phyloP scores from a whole-genome alignment of 495 filamentous ascomycete species.

The Neurospora sublineolata region DNA sequence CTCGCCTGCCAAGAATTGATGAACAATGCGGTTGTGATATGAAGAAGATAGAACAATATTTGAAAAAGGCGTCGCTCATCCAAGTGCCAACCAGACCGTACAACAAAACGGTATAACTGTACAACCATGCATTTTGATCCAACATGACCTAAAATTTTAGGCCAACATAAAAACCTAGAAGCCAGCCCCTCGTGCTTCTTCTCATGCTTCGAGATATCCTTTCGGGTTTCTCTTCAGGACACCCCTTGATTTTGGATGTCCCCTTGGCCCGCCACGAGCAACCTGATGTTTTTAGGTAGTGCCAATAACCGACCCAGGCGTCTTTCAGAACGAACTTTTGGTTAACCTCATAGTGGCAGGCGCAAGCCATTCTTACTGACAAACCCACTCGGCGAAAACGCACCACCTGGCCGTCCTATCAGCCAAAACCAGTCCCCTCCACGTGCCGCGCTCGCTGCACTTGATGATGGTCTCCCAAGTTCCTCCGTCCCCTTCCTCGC shows the following conservation, averaged over 20 bases:
- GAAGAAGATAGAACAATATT: not conserved
- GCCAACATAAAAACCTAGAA: not conserved
- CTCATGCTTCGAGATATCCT: not conserved
- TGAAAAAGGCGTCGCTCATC: not conserved
- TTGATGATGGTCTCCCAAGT: slow-evolving; percentile 98
- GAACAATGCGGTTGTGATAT: not conserved
- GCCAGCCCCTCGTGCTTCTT: not conserved
- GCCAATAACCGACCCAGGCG: too few relatives aligned
- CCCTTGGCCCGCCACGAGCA: not conserved
- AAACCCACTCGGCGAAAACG: slow-evolving; percentile 94
- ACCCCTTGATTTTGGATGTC: not conserved
- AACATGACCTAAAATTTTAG: not conserved
- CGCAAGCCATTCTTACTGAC: slow-evolving; percentile 19
- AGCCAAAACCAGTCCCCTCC: slow-evolving; percentile 87
- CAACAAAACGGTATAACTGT: not conserved
- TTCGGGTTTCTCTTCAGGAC: not conserved
- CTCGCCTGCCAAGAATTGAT: not conserved
- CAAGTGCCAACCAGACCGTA: not conserved
- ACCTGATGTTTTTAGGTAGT: not conserved
- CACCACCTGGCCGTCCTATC: slow-evolving; percentile 96
- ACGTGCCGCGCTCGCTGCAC: slow-evolving; percentile 79
- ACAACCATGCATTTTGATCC: not conserved
- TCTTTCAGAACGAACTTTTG: not conserved
- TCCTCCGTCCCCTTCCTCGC: slow-evolving; percentile 59
- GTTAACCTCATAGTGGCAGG: not conserved